phyloP scores from a whole-genome alignment of 2,329 filamentous ascomycete genomes.

The Mycogone perniciosa region DNA sequence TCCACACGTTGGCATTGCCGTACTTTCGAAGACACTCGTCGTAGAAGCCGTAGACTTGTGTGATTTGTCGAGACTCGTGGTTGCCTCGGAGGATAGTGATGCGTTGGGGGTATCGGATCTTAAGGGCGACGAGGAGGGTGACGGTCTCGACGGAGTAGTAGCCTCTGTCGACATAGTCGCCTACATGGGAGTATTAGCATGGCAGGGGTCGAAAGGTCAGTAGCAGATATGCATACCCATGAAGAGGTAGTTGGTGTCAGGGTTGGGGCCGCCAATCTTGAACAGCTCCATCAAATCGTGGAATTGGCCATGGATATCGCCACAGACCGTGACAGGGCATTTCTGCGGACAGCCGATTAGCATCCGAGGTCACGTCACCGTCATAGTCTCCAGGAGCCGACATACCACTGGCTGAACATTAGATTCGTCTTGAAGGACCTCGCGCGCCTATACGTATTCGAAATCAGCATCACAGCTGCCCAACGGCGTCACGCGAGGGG shows the following conservation, averaged over 20 bases:
- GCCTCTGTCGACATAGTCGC: constrained; percentile 96
- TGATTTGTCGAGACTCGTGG: constrained; percentile 98
- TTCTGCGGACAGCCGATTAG: constrained; percentile 49
- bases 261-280: constrained; percentile 96
- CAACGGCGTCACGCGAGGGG: constrained; percentile 10
- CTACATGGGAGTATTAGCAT: constrained; percentile 36
- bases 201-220: background rate
- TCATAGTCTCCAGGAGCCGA: constrained; percentile 16
- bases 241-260: constrained; percentile 98
- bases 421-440: constrained; percentile 94
- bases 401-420: constrained; percentile 97
- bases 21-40: constrained; percentile 99
- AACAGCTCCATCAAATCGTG: constrained; percentile 99
- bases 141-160: constrained; percentile 99
- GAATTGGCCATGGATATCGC: constrained; percentile 98
- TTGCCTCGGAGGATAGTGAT: constrained; percentile 98
- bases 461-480: constrained; percentile 27
- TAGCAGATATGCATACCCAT: constrained; percentile 62
- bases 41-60: constrained; percentile 98
- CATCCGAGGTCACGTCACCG: background rate
- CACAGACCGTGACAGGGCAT: constrained; percentile 97
- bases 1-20: constrained; percentile 98
- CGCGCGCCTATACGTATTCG: constrained; percentile 61
- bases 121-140: constrained; percentile 89
- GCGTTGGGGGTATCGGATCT: constrained; percentile 95